Conservation (phyloP, 2,329 filamentous ascomycete genomes). For the Ophiostoma australiae region DNA sequence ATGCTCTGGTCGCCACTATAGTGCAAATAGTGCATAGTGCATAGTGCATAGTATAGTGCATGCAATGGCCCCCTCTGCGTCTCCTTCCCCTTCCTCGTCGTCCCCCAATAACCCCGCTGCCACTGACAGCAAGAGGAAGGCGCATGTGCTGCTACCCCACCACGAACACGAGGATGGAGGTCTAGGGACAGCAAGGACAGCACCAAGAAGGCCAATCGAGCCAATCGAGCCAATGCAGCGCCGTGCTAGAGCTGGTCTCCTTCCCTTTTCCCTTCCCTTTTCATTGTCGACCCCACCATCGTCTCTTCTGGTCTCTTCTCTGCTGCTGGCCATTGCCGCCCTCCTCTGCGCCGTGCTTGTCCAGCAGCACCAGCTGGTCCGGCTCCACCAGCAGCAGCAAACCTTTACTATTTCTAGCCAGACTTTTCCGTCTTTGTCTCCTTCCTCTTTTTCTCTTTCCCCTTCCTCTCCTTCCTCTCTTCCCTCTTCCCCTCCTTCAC, state of each 20-base stretch:
- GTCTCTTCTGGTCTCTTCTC: constrained; percentile 31
- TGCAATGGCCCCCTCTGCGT: not conserved
- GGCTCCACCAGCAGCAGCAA: constrained; percentile 18
- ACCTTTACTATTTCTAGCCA: constrained; percentile 17
- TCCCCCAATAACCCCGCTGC: constrained; percentile 9
- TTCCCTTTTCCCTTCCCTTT: constrained; percentile 30
- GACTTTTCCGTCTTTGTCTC: constrained; percentile 18
- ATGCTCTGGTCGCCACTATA: not conserved
- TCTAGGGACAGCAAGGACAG: not conserved
- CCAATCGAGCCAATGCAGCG: constrained; percentile 11
- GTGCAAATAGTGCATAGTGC: not conserved
- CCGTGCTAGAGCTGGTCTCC: not conserved
- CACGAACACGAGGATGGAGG: not conserved
- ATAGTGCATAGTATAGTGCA: not conserved
- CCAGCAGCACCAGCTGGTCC: constrained; percentile 22
- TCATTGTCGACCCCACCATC: constrained; percentile 38
- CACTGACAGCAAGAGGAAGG: constrained; percentile 3
- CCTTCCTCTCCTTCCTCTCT: constrained; percentile 16
- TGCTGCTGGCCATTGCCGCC: constrained; percentile 28
- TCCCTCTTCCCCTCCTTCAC: constrained; percentile 18
- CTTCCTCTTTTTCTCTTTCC: constrained; percentile 6
- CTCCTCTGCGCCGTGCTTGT: constrained; percentile 26
- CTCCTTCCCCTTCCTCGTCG: not conserved
- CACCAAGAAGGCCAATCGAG: not conserved
- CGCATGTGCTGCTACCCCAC: constrained; percentile 13